A percentile compares a stretch with the other conserved stretches of the same genome.
phyloP scores from a whole-genome alignment of 2,329 filamentous ascomycete genomes.

The Botryotinia narcissicola region DNA sequence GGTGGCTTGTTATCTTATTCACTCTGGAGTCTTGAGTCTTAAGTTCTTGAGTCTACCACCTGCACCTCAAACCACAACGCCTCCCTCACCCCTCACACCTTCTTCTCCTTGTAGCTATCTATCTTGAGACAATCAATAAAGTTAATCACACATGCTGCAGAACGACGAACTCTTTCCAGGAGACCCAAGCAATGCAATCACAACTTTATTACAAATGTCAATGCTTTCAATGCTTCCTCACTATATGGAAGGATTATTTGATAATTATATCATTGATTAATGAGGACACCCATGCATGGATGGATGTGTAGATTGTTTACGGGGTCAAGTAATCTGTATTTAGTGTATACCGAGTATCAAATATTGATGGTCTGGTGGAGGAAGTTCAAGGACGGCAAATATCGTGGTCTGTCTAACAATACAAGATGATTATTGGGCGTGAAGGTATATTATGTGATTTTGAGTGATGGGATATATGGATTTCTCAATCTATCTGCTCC shows the following conservation, averaged over 20 bases:
- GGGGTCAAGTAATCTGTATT: background rate
- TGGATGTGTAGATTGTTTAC: background rate
- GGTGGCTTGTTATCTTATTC: too few species aligned
- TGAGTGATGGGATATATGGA: background rate
- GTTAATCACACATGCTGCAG: background rate
- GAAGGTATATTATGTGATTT: background rate
- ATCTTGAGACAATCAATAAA: slow-evolving; percentile 3
- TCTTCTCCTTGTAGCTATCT: background rate
- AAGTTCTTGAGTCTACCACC: background rate
- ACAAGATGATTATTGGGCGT: background rate
- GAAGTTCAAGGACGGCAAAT: background rate
- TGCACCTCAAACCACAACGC: background rate
- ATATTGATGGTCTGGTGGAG: background rate
- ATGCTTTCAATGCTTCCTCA: background rate
- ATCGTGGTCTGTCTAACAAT: background rate
- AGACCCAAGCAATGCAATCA: background rate
- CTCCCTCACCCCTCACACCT: background rate
- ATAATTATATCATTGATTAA: background rate
- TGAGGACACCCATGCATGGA: background rate
- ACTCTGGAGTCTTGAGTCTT: background rate
- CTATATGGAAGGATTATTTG: background rate
- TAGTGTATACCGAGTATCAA: background rate
- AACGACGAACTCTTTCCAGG: background rate
- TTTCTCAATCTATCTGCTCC: background rate
- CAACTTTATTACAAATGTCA: background rate